Base-by-base conservation (phyloP, 1,284 basidiomycete species). In the Volvariella volvacea region DNA sequence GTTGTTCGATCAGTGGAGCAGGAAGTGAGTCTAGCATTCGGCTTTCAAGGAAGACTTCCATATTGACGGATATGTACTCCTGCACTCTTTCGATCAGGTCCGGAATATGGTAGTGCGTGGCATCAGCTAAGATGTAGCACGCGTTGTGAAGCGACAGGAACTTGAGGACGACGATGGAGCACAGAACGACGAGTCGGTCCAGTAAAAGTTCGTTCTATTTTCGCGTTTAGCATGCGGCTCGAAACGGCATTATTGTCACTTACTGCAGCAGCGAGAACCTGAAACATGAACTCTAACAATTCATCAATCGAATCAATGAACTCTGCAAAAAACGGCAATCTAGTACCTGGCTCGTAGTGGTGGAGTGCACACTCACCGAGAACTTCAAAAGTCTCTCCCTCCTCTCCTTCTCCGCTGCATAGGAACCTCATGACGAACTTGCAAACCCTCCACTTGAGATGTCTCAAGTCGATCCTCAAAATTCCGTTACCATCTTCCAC, bases 21-120 rank as follows among this genome's bases (percentile, higher is more conserved):
- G 85, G 73, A 39, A 97, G 74, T 52, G 88, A 88, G 41, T 87
- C 80, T 17, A 99, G 74, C 54, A 92, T 76, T 3, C 79, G 78
- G 22, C 73, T 74, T 59, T 97, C 92, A 17, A 99, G 76, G 44
- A 97, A 74, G 0, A 85, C 83, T 61, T 99, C 96, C 70, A 97
- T 73, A 57, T 91, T 93, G 47, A 79, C 76, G 1, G 80, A 69
- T 53, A 94, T 84, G 63, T 94, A 98, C 34, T 76, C 76, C 60
- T 94, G 88, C 14, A 94, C 71, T 40, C 83, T 78, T 17, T 78
- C 71, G 22, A 83, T 76, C 43, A 99, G 79, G 3, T 80, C 74
- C 14, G 66, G 61, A 1, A 87, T 88, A 53, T 92, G 75, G 64
- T 84, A 88, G 59, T 89, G 80, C 0, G 83, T 76, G 0, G 93